Evolutionary conservation across 2,329 filamentous ascomycete species (phyloP).

Genomic region (Cercospora nicotianae): DNA sequence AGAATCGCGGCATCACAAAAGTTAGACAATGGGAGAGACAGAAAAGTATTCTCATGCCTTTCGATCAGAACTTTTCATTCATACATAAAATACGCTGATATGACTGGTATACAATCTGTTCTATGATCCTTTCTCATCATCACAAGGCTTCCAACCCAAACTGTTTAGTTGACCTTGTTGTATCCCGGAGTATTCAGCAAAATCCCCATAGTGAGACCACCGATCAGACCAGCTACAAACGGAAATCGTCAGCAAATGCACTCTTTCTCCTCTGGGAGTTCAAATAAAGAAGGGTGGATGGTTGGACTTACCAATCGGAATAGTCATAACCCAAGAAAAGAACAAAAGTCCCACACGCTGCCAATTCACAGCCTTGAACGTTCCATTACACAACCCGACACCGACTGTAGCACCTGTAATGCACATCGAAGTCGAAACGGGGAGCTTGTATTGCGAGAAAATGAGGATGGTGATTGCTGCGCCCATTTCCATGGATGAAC

Average conservation of each 20-base stretch:
- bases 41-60: too few species aligned
- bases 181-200: constrained; percentile 27
- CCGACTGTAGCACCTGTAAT: constrained; percentile 61
- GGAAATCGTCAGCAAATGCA: neutral
- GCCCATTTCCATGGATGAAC: constrained; percentile 58
- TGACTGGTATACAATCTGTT: neutral
- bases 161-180: neutral
- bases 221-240: constrained; percentile 42
- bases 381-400: constrained; percentile 59
- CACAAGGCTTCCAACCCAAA: neutral
- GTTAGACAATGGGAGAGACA: too few species aligned
- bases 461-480: constrained; percentile 62
- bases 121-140: neutral
- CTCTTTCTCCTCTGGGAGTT: neutral
- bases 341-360: constrained; percentile 62
- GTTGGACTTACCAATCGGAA: constrained; percentile 47
- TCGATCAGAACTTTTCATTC: too few species aligned
- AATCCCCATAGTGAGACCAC: constrained; percentile 60
- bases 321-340: constrained; percentile 59
- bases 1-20: too few species aligned
- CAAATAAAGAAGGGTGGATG: too few species aligned
- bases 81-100: too few species aligned
- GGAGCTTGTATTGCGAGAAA: constrained; percentile 61
- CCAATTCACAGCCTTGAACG: constrained; percentile 60
- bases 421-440: constrained; percentile 64